Base-by-base conservation (phyloP, 495 filamentous ascomycete species). In the Letharia columbiana region DNA sequence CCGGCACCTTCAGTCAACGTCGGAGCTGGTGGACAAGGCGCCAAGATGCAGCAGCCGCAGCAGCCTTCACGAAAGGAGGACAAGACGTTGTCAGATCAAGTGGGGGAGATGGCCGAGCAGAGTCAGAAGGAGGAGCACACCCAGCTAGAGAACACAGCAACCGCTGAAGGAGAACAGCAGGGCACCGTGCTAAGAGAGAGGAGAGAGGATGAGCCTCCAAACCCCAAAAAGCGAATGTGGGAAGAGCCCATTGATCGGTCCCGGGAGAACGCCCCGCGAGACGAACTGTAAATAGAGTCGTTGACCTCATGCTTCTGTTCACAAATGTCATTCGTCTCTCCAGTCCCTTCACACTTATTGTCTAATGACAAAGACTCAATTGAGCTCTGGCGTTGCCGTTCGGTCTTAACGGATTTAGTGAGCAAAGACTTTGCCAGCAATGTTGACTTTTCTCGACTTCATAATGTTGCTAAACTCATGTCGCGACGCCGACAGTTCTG, bases 201-300 rank as follows among this genome's bases (percentile, higher is more conserved):
- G 57, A 77, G 8, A 23, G 79, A 81, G 59, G 80, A 82, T 64
- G 69, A 73, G 33, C 79, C 82, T 60, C 77, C 80, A 39, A 92
- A 92, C 77, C 81, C 88, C 20, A 93, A 89, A 79, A 96, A 96
- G 77, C 79, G 90, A 74, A 89, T 93, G 85, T 91, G 86, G 81
- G 89, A 94, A 74, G 83, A 83, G 52, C 62, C 61, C 6, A 33
- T 42, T 56, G 57, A 69, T 33, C 42, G 52, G 8, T 33, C 54
- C 15, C n/a, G 61, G 57, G 62, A 41, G 41, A 57, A 45, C 1
- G 18, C 59, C 13, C 49, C 40, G 39, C 50, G 69, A 49, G 63
- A 71, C 61, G 70, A 69, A 44, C 44, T 69, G 49, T 71, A 47
- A 65, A 57, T n/a, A 37, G 13, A 17, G 13, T 35, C 52, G 18